A percentile compares a stretch with the other conserved stretches of the same genome.
phyloP scores from a whole-genome alignment of 495 filamentous ascomycete species.

The Penicillium lividum region DNA sequence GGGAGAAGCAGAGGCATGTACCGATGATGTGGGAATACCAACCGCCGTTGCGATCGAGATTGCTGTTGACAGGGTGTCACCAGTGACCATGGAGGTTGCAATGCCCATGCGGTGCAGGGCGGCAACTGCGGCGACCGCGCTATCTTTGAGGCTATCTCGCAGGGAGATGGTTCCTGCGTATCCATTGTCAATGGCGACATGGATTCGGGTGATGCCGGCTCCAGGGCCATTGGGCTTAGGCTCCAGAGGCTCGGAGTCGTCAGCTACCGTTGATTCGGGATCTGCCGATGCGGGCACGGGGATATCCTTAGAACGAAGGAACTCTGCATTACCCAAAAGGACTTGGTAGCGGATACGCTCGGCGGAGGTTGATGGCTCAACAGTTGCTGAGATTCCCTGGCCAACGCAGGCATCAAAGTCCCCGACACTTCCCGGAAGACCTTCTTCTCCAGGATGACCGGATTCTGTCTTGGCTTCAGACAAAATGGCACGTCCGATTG shows the following conservation, averaged over 20 bases:
- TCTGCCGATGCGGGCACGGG: constrained; percentile 64
- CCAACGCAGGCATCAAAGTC: constrained; percentile 85
- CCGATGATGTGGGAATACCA: constrained; percentile 71
- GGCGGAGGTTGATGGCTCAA: constrained; percentile 69
- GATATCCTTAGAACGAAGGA: constrained; percentile 69
- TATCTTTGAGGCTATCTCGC: constrained; percentile 82
- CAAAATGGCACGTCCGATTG: constrained; percentile 84
- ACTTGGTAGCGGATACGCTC: constrained; percentile 73
- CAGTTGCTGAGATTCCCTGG: constrained; percentile 77
- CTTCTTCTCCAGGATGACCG: constrained; percentile 67
- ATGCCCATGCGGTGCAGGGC: constrained; percentile 83
- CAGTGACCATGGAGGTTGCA: constrained; percentile 87
- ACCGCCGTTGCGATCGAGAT: constrained; percentile 78
- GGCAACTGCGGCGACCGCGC: constrained; percentile 75
- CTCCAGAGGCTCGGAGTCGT: constrained; percentile 22
- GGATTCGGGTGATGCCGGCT: constrained; percentile 82
- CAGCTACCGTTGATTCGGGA: constrained; percentile 30
- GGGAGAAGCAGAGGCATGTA: constrained; percentile 82
- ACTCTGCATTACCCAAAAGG: constrained; percentile 77
- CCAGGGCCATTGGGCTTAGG: constrained; percentile 31
- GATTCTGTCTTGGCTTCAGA: constrained; percentile 71
- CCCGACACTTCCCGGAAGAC: constrained; percentile 76
- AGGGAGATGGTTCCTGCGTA: constrained; percentile 83
- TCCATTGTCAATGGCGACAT: constrained; percentile 77
- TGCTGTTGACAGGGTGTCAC: constrained; percentile 82